Conservation (phyloP, 305 asterid species). For the Fraxinus dipetala region DNA sequence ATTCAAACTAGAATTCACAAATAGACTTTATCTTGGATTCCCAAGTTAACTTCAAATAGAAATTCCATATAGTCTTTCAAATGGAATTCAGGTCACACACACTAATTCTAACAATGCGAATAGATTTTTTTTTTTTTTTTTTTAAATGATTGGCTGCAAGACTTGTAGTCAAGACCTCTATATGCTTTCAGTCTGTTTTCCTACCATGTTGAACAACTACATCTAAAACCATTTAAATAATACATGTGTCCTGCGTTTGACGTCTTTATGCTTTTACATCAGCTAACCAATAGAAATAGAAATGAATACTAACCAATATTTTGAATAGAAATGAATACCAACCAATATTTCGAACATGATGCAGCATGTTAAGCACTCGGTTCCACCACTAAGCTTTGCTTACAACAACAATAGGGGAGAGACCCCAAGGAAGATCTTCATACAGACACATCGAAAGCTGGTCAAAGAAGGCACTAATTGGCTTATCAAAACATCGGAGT, state of each 20-base stretch:
- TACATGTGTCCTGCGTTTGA: not conserved
- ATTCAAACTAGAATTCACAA: too few species aligned
- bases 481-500: slow-evolving; percentile 26
- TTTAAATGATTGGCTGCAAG: not conserved
- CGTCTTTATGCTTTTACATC: not conserved
- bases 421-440: slow-evolving; percentile 21
- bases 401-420: slow-evolving; percentile 11
- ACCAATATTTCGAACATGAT: not conserved
- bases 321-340: not conserved
- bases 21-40: too few species aligned
- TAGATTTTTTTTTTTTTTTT: too few species aligned
- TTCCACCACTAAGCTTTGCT: slow-evolving; percentile 5
- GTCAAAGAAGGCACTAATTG: slow-evolving; percentile 13
- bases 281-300: not conserved
- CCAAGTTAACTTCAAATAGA: too few species aligned
- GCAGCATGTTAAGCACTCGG: slow-evolving; percentile 24
- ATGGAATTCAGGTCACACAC: too few species aligned
- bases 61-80: too few species aligned
- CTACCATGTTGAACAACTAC: not conserved
- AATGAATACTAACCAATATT: not conserved
- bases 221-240: not conserved
- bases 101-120: too few species aligned
- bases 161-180: not conserved
- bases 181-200: not conserved
- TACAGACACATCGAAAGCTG: slow-evolving; percentile 13